Base-by-base conservation (phyloP, 2,329 filamentous ascomycete species). In the Tolypocladium cylindrosporum region DNA sequence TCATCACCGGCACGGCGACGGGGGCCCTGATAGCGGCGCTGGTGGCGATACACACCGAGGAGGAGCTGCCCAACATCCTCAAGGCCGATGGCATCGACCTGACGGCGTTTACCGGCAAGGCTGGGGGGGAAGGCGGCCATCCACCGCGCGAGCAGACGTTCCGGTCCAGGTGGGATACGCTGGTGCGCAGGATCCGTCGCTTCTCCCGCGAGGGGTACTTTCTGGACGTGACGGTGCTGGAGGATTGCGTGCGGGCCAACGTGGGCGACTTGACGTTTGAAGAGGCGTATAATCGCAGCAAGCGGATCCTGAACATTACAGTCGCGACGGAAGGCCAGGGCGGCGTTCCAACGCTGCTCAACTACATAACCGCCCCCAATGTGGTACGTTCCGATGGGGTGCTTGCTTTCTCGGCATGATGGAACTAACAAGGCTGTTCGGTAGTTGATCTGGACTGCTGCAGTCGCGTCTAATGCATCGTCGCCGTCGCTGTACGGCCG, bases 361-460 rank as follows among this genome's bases (percentile, higher is more conserved):
- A 97, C 71, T 94, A 97, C 68, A 79, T 97, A 55, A 97, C 92
- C 1, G 90, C 93, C 3, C 93, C 93, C 4, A 93, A 97, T 68
- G 91, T 97, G 66, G 89, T 91, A 81, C 63, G 88, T 85, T 21
- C 43, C n/a, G 14, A 16, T 45, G 19, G 13, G 2, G 11, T 42
- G 10, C 41, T 60, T 14, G 19, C 40, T 43, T 52, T 10, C 40
- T 10, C 31, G 45, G 62, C 67, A 39, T 66, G 58, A 16, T 13
- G 9, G 37, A 36, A 37, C 48, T 52, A 34, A 52, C 19, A 7
- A 11, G 10, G 4, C 2, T 37, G 31, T 14, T 2, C 34, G 16
- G 16, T 56, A 90, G 83, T 79, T 96, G 58, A 91, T 92, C 62
- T 89, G 88, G 84, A 89, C 88, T 10, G 88, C 88, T 4, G 89